phyloP scores from a whole-genome alignment of 73 alveolate genomes.

The Breviolum minutum region DNA sequence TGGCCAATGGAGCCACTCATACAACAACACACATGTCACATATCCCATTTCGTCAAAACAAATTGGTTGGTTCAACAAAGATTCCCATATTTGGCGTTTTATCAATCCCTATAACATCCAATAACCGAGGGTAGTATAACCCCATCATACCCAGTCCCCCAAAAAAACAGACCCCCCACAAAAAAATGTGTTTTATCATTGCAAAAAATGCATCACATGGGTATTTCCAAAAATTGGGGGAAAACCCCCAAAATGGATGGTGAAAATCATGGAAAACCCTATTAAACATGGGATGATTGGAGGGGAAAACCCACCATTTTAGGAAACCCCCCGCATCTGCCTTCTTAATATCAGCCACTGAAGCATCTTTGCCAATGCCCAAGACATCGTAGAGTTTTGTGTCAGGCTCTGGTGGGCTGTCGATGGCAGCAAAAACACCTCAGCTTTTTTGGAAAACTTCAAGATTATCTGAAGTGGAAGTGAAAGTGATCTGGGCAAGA shows the following conservation, averaged over 20 bases:
- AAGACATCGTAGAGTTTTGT: conserved; percentile 81
- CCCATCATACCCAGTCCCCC: neutral
- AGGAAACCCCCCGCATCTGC: too few relatives aligned
- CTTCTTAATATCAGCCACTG: conserved; percentile 81
- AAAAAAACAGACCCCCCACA: neutral
- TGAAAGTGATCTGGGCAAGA: too few relatives aligned
- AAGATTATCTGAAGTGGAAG: too few relatives aligned
- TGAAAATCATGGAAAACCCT: too few relatives aligned
- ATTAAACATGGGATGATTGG: too few relatives aligned
- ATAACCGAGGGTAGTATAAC: neutral
- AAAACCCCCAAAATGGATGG: too few relatives aligned
- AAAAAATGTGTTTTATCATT: neutral
- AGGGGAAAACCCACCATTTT: too few relatives aligned
- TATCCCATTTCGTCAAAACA: neutral
- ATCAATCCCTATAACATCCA: too few relatives aligned
- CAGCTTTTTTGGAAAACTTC: too few relatives aligned
- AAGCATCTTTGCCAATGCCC: conserved; percentile 60
- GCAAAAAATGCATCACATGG: too few relatives aligned
- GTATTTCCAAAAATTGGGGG: too few relatives aligned
- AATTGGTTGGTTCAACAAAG: neutral
- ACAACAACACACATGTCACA: neutral
- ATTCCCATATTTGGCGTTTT: too few relatives aligned
- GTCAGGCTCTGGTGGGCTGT: conserved; percentile 54
- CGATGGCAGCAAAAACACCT: conserved; percentile 22
- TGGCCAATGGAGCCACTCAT: neutral